Evolutionary conservation across 768 basidiomycete genomes (phyloP).

Genomic region (Podaxis pistillaris): DNA sequence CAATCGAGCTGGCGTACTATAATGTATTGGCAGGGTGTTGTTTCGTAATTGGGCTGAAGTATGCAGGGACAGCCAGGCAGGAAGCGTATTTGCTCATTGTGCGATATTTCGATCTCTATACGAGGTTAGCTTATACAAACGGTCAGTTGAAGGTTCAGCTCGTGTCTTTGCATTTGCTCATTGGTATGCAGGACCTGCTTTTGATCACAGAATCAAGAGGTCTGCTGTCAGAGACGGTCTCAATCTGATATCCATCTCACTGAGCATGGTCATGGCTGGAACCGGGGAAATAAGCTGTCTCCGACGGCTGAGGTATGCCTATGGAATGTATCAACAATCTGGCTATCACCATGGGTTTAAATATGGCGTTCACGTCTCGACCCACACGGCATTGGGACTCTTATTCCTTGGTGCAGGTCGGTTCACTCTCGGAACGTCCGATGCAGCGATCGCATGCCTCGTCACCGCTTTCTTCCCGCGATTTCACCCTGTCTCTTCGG

Average conservation of each 20-base stretch:
- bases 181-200: slow-evolving; percentile 59
- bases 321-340: slow-evolving; percentile 75
- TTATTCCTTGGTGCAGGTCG: slow-evolving; percentile 93
- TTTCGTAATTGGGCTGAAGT: slow-evolving; percentile 89
- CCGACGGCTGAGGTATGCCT: slow-evolving; percentile 82
- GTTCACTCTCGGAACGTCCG: slow-evolving; percentile 88
- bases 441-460: slow-evolving; percentile 89
- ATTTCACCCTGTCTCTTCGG: slow-evolving; percentile 73
- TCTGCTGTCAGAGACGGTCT: slow-evolving; percentile 85
- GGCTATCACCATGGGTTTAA: slow-evolving; percentile 65
- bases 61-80: slow-evolving; percentile 89
- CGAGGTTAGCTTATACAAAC: slow-evolving; percentile 62
- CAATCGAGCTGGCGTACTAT: slow-evolving; percentile 86
- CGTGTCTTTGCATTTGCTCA: background rate
- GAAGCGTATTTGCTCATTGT: slow-evolving; percentile 86
- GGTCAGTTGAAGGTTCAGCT: slow-evolving; percentile 40
- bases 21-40: slow-evolving; percentile 90
- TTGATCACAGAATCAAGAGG: slow-evolving; percentile 87
- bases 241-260: slow-evolving; percentile 80
- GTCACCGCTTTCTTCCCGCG: slow-evolving; percentile 91
- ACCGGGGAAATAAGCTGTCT: slow-evolving; percentile 92
- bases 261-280: slow-evolving; percentile 96
- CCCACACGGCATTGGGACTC: slow-evolving; percentile 86
- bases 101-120: slow-evolving; percentile 78
- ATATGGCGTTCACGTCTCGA: slow-evolving; percentile 89